Evolutionary conservation across 2,329 filamentous ascomycete genomes (phyloP).

Genomic region (Stromatinia cepivora): DNA sequence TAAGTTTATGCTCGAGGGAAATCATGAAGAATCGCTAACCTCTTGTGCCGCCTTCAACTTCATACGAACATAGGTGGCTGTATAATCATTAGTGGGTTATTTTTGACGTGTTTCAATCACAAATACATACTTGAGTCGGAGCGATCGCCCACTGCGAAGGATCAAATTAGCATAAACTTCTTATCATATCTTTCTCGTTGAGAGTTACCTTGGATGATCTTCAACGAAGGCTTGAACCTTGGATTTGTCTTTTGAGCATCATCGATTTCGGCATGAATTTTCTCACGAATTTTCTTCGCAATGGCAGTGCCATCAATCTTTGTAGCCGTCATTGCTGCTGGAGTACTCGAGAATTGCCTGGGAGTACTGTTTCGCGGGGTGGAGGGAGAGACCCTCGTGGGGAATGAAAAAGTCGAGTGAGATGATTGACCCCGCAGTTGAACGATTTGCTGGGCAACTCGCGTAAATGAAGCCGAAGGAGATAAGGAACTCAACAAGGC

Average conservation of each 20-base stretch:
- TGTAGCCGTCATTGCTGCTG: slow-evolving; percentile 73
- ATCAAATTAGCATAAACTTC: slow-evolving; percentile 28
- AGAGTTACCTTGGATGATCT: slow-evolving; percentile 85
- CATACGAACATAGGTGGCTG: slow-evolving; percentile 98
- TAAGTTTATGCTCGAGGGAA: slow-evolving; percentile 11
- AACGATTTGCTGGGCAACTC: slow-evolving; percentile 23
- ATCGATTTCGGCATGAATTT: slow-evolving; percentile 76
- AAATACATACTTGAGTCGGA: slow-evolving; percentile 80
- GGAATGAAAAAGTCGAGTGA: slow-evolving; percentile 27
- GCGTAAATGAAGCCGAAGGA: slow-evolving; percentile 25
- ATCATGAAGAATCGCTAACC: slow-evolving; percentile 50
- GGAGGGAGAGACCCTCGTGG: slow-evolving; percentile 27
- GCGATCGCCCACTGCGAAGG: slow-evolving; percentile 74
- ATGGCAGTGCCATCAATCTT: slow-evolving; percentile 97
- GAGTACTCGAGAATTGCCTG: slow-evolving; percentile 51
- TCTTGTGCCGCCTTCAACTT: slow-evolving; percentile 96
- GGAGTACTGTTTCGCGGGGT: slow-evolving; percentile 20
- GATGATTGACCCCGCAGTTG: slow-evolving; percentile 35
- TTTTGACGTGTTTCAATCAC: slow-evolving; percentile 2
- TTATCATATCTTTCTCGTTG: neutral
- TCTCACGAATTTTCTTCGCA: slow-evolving; percentile 86
- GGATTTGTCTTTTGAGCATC: slow-evolving; percentile 80
- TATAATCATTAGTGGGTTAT: slow-evolving; percentile 15
- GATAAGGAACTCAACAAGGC: slow-evolving; percentile 11
- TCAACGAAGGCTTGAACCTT: slow-evolving; percentile 83